Evolutionary conservation across 805 yeast species (phyloP), one percentile per base, ranked within the genome.

Genomic region (Metschnikowia continentalis): DNA sequence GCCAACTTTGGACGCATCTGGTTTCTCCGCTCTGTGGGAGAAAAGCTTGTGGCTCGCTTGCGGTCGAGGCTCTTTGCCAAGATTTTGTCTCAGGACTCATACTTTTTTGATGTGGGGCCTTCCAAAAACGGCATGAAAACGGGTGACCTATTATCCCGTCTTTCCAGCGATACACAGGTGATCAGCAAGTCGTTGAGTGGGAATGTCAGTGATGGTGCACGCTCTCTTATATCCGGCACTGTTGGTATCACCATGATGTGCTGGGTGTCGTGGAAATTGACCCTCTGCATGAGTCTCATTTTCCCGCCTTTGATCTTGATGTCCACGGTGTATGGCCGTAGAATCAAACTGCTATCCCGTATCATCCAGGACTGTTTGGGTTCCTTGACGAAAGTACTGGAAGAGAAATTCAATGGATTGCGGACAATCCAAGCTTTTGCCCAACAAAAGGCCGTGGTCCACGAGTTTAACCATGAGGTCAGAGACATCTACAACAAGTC

Each of bases 191-290:
- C 96, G 0, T 81, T 92, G 17, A 89, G 97, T 33, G 92, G 87
- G 58, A 91, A 92, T 65, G 77, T 92, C 22, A 85, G 94, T 51
- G 97, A 92, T 65, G 98, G 98, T n/a, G 77, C 90, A 35, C 74
- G 97, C 51, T 84, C 97, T 0, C 66, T 83, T 1, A 81, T 92
- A 19, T 83, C 90, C 60, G 96, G 96, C 1, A 74, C 80, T 43
- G 96, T 89, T 38, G 98, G 97, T 6, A 71, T 91, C 43, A 80
- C 88, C 3, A 90, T 91, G 96, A 92, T 92, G 98, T 74, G 88
- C 55, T 82, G 82, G 58, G 94, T 91, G 8, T 85, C 94, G 36
- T 79, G 88, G 74, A 83, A 90, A 61, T 74, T 92, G 53, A 89
- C 97, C 0, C 82, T 86, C 6, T 84, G 88, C 51, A 88, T 92